phyloP scores from a whole-genome alignment of 345 rosid species.

The Capsella bursapastoris region DNA sequence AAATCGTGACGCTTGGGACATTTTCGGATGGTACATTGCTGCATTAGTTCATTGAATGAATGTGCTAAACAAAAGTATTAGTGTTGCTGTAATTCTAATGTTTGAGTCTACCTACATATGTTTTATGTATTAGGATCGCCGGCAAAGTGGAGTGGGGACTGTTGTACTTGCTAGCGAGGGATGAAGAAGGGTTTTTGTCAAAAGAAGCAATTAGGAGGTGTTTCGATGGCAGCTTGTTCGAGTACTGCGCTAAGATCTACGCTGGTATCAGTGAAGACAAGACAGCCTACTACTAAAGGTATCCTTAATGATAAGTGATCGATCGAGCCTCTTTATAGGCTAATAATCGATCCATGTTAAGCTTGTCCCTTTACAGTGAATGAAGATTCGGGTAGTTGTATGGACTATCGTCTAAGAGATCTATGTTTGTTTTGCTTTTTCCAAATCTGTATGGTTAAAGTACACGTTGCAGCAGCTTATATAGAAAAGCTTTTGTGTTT shows the following conservation, averaged over 20 bases:
- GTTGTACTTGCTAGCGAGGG: constrained; percentile 72
- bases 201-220: constrained; percentile 82
- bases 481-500: constrained; percentile 11
- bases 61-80: not conserved
- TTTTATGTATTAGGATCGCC: constrained; percentile 51
- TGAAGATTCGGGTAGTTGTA: not conserved
- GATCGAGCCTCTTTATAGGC: not conserved
- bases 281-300: constrained; percentile 40
- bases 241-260: constrained; percentile 64
- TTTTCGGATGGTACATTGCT: constrained; percentile 63
- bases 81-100: not conserved
- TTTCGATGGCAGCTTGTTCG: constrained; percentile 85
- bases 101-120: not conserved
- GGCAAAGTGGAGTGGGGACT: constrained; percentile 69
- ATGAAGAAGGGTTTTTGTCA: constrained; percentile 74
- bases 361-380: not conserved
- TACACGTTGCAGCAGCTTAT: constrained; percentile 1
- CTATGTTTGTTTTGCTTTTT: constrained; percentile 14
- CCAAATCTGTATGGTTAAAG: constrained; percentile 19
- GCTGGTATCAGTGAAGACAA: constrained; percentile 46
- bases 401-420: constrained; percentile 5
- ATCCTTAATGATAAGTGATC: not conserved
- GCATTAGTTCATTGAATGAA: not conserved
- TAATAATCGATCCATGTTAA: constrained; percentile 11
- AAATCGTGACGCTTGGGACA: constrained; percentile 57